Evolutionary conservation across 768 basidiomycete species (phyloP).

Genomic region (Scleroderma bovista): DNA sequence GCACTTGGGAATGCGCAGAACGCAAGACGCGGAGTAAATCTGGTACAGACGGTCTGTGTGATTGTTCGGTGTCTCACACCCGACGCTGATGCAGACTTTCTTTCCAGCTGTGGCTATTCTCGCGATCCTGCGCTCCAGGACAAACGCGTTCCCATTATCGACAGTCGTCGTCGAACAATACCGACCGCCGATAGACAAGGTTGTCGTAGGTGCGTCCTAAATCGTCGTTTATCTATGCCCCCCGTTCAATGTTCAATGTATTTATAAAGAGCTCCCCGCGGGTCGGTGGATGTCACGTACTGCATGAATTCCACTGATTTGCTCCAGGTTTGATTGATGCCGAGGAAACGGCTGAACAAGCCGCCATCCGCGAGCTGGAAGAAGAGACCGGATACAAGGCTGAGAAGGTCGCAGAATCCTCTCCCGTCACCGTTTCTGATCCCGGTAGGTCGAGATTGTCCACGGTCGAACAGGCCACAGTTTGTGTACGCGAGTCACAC

Average conservation of each 20-base stretch:
- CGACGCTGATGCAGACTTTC: background rate
- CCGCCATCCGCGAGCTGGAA: constrained; percentile 83
- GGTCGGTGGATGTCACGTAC: constrained; percentile 31
- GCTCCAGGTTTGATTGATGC: constrained; percentile 73
- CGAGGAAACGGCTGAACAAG: constrained; percentile 65
- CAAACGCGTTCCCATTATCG: constrained; percentile 62
- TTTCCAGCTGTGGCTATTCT: constrained; percentile 76
- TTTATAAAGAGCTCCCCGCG: constrained; percentile 48
- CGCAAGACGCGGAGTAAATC: constrained; percentile 71
- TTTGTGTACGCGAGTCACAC: background rate
- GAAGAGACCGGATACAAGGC: constrained; percentile 92
- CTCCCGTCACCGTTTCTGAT: constrained; percentile 59
- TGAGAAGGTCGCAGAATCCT: constrained; percentile 50
- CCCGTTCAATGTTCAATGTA: background rate
- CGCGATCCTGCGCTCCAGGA: constrained; percentile 72
- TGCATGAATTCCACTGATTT: background rate
- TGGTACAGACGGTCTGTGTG: constrained; percentile 71
- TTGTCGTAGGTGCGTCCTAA: constrained; percentile 55
- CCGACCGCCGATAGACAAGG: constrained; percentile 77
- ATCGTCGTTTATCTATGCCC: background rate
- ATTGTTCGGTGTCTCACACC: background rate
- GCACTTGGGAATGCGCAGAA: constrained; percentile 88
- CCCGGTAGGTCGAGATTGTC: constrained; percentile 54
- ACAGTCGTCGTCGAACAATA: constrained; percentile 91
- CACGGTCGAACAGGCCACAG: background rate